These are phyloP conservation scores for Urtica urens DNA, from an alignment of 306 rosid genomes.

Conservation along the genomic window DNA sequence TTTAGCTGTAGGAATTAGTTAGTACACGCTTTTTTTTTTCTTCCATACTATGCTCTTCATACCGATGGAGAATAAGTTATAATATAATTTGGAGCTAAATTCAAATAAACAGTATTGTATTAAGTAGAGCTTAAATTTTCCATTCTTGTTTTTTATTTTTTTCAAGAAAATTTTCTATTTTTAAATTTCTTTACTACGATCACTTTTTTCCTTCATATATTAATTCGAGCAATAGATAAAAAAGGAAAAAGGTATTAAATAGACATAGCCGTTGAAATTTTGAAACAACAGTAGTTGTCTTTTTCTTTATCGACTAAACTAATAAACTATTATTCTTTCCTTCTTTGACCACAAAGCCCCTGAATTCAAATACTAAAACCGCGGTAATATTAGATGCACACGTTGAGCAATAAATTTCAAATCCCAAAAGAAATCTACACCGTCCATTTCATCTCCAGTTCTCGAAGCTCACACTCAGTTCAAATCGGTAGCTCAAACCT, in stretches of 20 bases:
- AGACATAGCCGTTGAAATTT: constrained; percentile 74
- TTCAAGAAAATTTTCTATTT: background rate
- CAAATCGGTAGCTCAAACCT: too few species aligned
- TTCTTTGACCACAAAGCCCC: constrained; percentile 41
- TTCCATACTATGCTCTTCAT: too few species aligned
- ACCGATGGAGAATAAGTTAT: too few species aligned
- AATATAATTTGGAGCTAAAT: too few species aligned
- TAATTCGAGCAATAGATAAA: too few species aligned
- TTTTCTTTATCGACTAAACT: background rate
- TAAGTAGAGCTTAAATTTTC: too few species aligned
- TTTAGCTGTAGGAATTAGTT: too few species aligned
- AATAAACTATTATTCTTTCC: background rate
- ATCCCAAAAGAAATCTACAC: constrained; percentile 43
- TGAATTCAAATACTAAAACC: constrained; percentile 61
- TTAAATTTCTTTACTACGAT: background rate
- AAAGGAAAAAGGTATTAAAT: too few species aligned
- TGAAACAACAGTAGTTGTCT: constrained; percentile 19
- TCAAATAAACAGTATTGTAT: too few species aligned
- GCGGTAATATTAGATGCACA: constrained; percentile 44
- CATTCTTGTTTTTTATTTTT: too few species aligned
- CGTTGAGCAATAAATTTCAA: constrained; percentile 26
- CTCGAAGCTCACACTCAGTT: constrained; percentile 13
- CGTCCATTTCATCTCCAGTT: constrained; percentile 26
- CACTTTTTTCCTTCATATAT: background rate
- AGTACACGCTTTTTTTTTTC: too few species aligned